A percentile compares a stretch with the other conserved stretches of the same genome.
phyloP scores from a whole-genome alignment of 257 asterid genomes.

The Solanum dulcamara region DNA sequence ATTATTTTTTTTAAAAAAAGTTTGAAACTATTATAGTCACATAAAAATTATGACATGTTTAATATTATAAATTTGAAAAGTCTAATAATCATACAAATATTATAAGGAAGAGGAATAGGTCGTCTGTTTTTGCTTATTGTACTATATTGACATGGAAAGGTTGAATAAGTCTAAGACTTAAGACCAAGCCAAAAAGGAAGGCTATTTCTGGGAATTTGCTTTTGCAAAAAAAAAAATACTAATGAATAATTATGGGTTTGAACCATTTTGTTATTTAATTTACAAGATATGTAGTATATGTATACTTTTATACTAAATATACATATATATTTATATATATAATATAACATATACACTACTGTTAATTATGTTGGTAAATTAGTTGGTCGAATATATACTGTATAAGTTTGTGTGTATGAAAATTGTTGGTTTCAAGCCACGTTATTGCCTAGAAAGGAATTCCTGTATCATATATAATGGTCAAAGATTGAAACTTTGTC shows the following conservation, averaged over 20 bases:
- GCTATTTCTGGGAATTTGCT: neutral
- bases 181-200: neutral
- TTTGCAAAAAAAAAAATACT: neutral
- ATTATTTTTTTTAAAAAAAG: no score
- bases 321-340: no score
- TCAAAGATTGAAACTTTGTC: neutral
- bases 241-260: no score
- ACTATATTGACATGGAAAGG: neutral
- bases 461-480: neutral
- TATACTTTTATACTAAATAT: no score
- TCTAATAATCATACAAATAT: no score
- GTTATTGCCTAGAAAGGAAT: neutral
- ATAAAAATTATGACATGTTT: no score
- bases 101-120: neutral
- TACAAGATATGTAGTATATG: no score
- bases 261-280: no score
- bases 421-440: neutral
- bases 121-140: neutral
- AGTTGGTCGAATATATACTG: neutral
- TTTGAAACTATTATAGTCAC: no score
- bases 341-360: no score
- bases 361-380: no score
- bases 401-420: neutral
- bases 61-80: no score
- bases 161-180: neutral